Percentiles rank a stretch among this genome's conserved stretches.
These are phyloP conservation scores for Eucalyptus paniculata DNA, from an alignment of 345 rosid genomes.

Conservation along the genomic window DNA sequence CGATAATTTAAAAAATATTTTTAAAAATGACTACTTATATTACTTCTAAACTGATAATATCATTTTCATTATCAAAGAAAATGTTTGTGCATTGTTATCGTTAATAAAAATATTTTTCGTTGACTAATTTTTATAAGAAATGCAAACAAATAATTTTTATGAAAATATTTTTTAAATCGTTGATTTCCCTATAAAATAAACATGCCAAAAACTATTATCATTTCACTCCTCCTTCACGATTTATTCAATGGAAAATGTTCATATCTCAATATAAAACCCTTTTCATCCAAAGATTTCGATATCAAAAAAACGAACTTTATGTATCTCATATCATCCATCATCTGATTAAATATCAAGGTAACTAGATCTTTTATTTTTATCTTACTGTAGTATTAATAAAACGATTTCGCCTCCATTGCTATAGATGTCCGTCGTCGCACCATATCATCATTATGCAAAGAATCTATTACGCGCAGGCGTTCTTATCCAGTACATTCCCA, in stretches of 20 bases:
- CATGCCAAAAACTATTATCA: fast-evolving
- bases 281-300: neutral
- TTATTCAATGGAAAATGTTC: neutral
- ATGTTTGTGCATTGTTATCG: neutral
- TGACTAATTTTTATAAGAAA: fast-evolving
- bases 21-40: neutral
- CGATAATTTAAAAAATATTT: neutral
- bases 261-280: neutral
- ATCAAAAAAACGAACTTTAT: neutral
- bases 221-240: neutral
- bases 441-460: too few relatives aligned
- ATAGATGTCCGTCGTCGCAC: neutral
- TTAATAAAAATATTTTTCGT: neutral
- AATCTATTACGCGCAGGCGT: too few relatives aligned
- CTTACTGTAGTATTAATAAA: neutral
- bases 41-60: neutral
- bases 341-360: neutral
- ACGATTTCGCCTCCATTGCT: neutral
- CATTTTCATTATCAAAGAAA: neutral
- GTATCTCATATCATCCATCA: neutral
- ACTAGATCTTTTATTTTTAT: neutral
- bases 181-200: neutral
- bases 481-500: too few relatives aligned
- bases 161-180: neutral
- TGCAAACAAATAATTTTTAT: neutral